Conservation (phyloP, 2,329 filamentous ascomycete species). For the Emericellopsis cladophorae region DNA sequence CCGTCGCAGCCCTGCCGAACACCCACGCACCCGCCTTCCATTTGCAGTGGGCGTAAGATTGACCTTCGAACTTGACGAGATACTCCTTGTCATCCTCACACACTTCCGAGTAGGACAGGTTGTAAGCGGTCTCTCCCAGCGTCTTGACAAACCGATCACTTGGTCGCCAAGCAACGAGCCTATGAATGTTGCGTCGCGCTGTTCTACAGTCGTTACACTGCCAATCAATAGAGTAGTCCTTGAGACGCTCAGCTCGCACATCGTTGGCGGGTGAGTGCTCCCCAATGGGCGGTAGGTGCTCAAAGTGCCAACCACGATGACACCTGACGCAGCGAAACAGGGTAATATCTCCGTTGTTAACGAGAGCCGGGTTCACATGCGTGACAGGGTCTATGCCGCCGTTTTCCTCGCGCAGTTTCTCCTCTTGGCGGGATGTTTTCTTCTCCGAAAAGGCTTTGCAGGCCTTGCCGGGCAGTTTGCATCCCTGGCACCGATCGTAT, state of each 20-base stretch:
- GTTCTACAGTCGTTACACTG: constrained; percentile 66
- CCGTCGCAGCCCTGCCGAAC: constrained; percentile 50
- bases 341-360: constrained; percentile 67
- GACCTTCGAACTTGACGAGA: constrained; percentile 72
- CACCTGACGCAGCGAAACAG: constrained; percentile 76
- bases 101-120: constrained; percentile 29
- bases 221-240: constrained; percentile 66
- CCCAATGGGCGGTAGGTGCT: constrained; percentile 55
- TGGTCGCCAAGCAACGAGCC: constrained; percentile 83
- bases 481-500: constrained; percentile 59
- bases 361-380: constrained; percentile 41
- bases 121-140: not conserved
- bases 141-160: constrained; percentile 7
- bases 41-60: constrained; percentile 68
- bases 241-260: constrained; percentile 37
- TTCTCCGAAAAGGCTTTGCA: constrained; percentile 64
- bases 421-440: constrained; percentile 67
- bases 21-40: constrained; percentile 92
- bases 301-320: constrained; percentile 67
- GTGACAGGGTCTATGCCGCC: constrained; percentile 65
- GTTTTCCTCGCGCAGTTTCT: constrained; percentile 70
- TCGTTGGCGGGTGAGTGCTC: constrained; percentile 17
- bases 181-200: constrained; percentile 53
- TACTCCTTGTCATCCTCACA: constrained; percentile 69
- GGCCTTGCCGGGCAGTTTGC: constrained; percentile 50